Base-by-base conservation (phyloP, 768 basidiomycete genomes). In the Imleria badia region DNA sequence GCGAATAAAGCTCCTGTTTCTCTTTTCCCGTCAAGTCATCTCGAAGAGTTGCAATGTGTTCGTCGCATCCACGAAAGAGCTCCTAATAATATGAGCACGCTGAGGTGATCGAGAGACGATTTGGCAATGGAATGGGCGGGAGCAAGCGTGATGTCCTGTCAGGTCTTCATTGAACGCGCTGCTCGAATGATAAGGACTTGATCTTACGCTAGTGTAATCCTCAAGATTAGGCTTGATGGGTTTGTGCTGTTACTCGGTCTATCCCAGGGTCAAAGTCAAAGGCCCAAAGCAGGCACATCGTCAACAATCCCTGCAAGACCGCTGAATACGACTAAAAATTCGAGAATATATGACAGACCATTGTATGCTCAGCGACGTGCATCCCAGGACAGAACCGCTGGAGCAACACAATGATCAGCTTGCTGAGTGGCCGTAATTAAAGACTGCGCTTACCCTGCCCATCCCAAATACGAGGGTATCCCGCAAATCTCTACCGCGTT, bases 251-350 rank as follows among this genome's bases (percentile, higher is more conserved):
- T 12, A 3, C 36, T 15, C 20, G 36, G 34, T 52, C 51, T 5
- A 23, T 45, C n/a, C 19, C 51, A 13, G 51, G 51, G 8, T 23
- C 36, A 39, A 52, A 52, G 30, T 52, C 36, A 31, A 52, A 52
- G 6, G 51, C 51, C 51, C 51, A 52, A 52, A 52, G 44, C 6
- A 52, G 36, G 11, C 44, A 43, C 51, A 52, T 39, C 31, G 51
- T 52, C 11, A 43, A 10, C 19, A 52, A n/a, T 22, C 29, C 51
- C 51, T 52, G 26, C 31, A 20, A 39, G 20, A 38, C 2, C 19
- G 12, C 31, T 8, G 7, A 23, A n/a, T 13, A 31, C 7, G 10
- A 12, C 10, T 17, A 11, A 6, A 36, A 12, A 47, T 26, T 9
- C 34, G 9, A n/a, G 6, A n/a, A 4, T n/a, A 41, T 36, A 31